phyloP scores from a whole-genome alignment of 1,284 basidiomycete genomes.

The Leccinum subfulvum region DNA sequence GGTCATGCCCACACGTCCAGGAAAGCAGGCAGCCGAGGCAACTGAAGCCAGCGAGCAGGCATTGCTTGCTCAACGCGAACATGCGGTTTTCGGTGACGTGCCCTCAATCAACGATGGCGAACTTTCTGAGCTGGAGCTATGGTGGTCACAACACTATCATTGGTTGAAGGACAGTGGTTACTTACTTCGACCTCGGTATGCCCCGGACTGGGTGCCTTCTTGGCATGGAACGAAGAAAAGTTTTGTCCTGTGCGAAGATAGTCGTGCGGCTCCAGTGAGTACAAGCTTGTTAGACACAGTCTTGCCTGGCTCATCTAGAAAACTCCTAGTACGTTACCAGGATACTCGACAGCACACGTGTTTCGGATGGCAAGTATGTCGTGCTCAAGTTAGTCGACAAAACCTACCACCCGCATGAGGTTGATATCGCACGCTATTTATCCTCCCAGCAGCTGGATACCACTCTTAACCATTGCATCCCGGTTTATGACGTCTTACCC shows the following conservation, averaged over 20 bases:
- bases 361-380: conserved; percentile 31
- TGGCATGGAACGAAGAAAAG: conserved; percentile 26
- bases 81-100: background rate
- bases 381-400: conserved; percentile 31
- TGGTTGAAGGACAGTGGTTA: conserved; percentile 38
- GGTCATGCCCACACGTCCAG: too few species aligned
- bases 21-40: background rate
- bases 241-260: conserved; percentile 27
- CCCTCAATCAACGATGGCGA: conserved; percentile 2
- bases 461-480: conserved; percentile 36
- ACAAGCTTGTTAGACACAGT: background rate
- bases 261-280: conserved; percentile 6
- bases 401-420: conserved; percentile 24
- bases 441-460: conserved; percentile 15
- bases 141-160: conserved; percentile 31
- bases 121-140: conserved; percentile 17
- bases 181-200: conserved; percentile 35
- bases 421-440: conserved; percentile 26
- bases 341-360: conserved; percentile 21
- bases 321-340: background rate
- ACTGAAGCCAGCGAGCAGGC: background rate
- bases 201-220: conserved; percentile 37
- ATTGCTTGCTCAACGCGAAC: conserved; percentile 4
- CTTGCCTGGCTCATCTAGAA: background rate
- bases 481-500: conserved; percentile 31